Evolutionary conservation across 768 basidiomycete genomes (phyloP).

Genomic region (Suillus cothurnatus): DNA sequence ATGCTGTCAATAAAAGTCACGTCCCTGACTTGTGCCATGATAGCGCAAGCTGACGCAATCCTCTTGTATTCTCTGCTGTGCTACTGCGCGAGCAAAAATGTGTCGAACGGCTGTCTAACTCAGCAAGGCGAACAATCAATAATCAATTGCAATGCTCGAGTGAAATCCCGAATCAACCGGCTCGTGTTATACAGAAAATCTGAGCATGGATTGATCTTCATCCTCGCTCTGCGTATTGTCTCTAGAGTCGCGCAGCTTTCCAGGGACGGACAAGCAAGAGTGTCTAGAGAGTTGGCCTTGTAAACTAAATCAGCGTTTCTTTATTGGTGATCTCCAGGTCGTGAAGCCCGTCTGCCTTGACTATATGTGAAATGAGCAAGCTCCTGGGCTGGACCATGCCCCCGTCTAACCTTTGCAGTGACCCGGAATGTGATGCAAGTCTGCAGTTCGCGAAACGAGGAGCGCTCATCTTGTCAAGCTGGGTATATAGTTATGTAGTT

Average conservation of each 20-base stretch:
- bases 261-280: background rate
- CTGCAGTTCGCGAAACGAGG: background rate
- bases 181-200: background rate
- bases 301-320: background rate
- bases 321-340: background rate
- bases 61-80: background rate
- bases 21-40: background rate
- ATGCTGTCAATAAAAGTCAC: background rate
- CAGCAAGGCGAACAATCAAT: background rate
- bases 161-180: background rate
- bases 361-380: background rate
- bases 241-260: background rate
- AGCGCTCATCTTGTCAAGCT: background rate
- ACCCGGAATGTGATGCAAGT: background rate
- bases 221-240: background rate
- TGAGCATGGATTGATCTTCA: background rate
- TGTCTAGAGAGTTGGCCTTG: background rate
- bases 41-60: background rate
- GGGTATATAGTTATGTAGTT: background rate
- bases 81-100: background rate
- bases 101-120: background rate
- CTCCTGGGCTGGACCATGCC: background rate
- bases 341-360: background rate
- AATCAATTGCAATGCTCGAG: background rate
- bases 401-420: background rate